Base-by-base conservation (phyloP, 306 rosid species). In the Dalbergia cultrata region DNA sequence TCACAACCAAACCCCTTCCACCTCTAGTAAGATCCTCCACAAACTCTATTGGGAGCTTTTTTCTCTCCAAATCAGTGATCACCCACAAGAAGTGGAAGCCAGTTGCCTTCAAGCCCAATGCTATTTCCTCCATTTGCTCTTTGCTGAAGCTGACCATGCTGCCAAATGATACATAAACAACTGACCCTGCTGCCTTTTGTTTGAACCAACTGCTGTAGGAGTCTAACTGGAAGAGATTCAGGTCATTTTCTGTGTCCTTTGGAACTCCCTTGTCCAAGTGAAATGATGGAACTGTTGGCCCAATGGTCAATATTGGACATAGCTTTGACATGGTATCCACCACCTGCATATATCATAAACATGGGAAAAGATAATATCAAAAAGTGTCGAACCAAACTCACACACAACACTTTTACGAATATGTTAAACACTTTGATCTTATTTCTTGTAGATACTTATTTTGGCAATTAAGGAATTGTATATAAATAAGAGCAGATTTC, bases 71-170 rank as follows among this genome's bases (percentile, higher is more conserved):
- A 22, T 8, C 41, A 78, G 81, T 85, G 12, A 88, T 80, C 22
- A 88, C 97, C 97, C 93, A 89, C 22, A 91, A 45, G 90, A 89
- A 89, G 76, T 68, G 45, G 76, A 50, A 41, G 21, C 86, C 82
- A 61, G 77, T 80, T 67, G 41, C 76, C 41, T 78, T 79, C 67
- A 91, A 22, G 0, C 85, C 90, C 3, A 71, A 8, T 22, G 90
- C 84, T 13, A 91, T 84, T 64, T 91, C 92, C 70, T 35, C 67
- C 90, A 89, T 86, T 67, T 91, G 92, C 43, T 72, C 66, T 56
- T 8, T 75, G 71, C 83, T 83, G 0, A 91, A 63, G 13, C 10
- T 52, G 0, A 83, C 90, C 83, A 86, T 79, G 86, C 92, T 91
- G 0, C 97, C 93, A 62, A 88, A 91, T 12, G 97, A 84, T 45